These are phyloP conservation scores for Ceratocystis huliohia DNA, from an alignment of 2,329 filamentous ascomycete genomes.

Conservation along the genomic window DNA sequence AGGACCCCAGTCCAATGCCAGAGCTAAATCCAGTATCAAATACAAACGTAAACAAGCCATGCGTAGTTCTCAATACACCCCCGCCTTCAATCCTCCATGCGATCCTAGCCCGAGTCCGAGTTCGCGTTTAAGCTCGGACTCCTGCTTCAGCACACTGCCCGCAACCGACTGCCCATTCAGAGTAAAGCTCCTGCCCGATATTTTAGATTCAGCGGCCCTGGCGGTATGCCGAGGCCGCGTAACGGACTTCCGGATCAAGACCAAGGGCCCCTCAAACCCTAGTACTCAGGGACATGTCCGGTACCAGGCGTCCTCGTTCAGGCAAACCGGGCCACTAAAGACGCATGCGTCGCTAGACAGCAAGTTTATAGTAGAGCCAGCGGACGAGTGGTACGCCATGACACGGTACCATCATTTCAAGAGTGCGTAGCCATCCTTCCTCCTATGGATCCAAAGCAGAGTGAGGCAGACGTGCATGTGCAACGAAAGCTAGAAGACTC, in stretches of 20 bases:
- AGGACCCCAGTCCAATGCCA: not conserved
- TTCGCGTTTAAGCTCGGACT: not conserved
- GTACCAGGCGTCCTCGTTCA: conserved; percentile 14
- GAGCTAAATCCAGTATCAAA: not conserved
- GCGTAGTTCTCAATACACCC: not conserved
- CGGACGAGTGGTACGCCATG: conserved; percentile 18
- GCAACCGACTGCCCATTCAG: not conserved
- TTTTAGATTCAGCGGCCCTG: not conserved
- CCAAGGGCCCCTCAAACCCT: not conserved
- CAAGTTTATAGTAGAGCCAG: conserved; percentile 17
- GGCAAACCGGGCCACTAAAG: not conserved
- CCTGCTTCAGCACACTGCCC: not conserved
- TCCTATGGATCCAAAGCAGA: not conserved
- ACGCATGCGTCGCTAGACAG: conserved; percentile 16
- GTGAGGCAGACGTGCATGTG: too few species aligned
- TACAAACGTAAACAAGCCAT: not conserved
- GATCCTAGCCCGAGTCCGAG: not conserved
- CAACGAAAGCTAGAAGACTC: too few species aligned
- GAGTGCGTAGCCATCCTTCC: not conserved
- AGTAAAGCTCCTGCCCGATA: not conserved
- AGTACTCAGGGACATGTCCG: not conserved
- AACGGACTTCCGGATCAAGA: conserved; percentile 6
- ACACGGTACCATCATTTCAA: conserved; percentile 16
- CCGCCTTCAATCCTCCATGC: not conserved
- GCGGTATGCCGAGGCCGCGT: not conserved